These are phyloP conservation scores for Elsinoe ampelina DNA, from an alignment of 2,329 filamentous ascomycete genomes.

Conservation along the genomic window DNA sequence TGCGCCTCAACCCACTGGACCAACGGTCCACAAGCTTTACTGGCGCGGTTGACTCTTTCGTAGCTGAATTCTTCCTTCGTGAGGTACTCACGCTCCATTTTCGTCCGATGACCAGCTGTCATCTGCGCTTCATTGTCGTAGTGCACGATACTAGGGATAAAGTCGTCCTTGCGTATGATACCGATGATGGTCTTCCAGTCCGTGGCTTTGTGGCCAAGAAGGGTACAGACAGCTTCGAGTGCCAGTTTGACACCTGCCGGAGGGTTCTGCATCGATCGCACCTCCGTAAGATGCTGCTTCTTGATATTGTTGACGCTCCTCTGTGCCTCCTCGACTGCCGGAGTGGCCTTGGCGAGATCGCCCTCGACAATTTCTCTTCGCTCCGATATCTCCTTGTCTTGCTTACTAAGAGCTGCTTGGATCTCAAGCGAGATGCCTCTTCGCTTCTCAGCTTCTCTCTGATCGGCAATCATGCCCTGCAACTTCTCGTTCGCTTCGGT, in stretches of 20 bases:
- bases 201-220: slow-evolving; percentile 80
- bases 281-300: slow-evolving; percentile 91
- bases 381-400: slow-evolving; percentile 77
- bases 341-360: slow-evolving; percentile 84
- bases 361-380: slow-evolving; percentile 75
- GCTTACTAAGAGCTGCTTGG: slow-evolving; percentile 74
- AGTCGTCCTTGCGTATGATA: slow-evolving; percentile 85
- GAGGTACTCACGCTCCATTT: slow-evolving; percentile 88
- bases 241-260: slow-evolving; percentile 84
- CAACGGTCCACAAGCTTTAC: slow-evolving; percentile 90
- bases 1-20: slow-evolving; percentile 97
- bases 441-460: slow-evolving; percentile 85
- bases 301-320: slow-evolving; percentile 98
- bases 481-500: slow-evolving; percentile 94
- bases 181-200: slow-evolving; percentile 88
- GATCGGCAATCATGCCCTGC: slow-evolving; percentile 92
- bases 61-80: slow-evolving; percentile 93
- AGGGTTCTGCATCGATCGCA: slow-evolving; percentile 91
- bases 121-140: slow-evolving; percentile 95
- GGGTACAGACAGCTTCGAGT: slow-evolving; percentile 89
- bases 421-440: slow-evolving; percentile 84
- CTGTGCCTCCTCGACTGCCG: slow-evolving; percentile 84
- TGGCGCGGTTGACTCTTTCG: slow-evolving; percentile 90
- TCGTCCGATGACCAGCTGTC: slow-evolving; percentile 69
- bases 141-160: slow-evolving; percentile 94